phyloP scores from a whole-genome alignment of 1,284 basidiomycete species.

The Somion occarium region DNA sequence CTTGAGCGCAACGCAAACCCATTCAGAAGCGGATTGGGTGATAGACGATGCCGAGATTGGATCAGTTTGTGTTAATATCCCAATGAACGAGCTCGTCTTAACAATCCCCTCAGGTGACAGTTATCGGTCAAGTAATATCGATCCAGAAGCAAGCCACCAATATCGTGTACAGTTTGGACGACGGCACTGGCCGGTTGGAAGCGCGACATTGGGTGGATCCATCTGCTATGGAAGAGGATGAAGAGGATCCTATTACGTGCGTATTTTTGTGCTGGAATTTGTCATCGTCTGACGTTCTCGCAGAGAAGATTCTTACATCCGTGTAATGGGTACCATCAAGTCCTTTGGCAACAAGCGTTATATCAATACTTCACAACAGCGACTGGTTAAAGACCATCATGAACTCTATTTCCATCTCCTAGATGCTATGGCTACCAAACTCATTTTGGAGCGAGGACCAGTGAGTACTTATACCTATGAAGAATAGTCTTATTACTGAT shows the following conservation, averaged over 20 bases:
- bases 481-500: slow-evolving; percentile 5
- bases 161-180: slow-evolving; percentile 77
- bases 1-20: slow-evolving; percentile 71
- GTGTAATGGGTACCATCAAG: slow-evolving; percentile 90
- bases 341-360: slow-evolving; percentile 81
- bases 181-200: slow-evolving; percentile 87
- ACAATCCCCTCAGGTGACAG: slow-evolving; percentile 43
- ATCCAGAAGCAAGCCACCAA: slow-evolving; percentile 78
- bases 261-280: slow-evolving; percentile 5
- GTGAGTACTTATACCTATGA: slow-evolving; percentile 19
- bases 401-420: slow-evolving; percentile 82
- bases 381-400: slow-evolving; percentile 65
- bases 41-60: slow-evolving; percentile 81
- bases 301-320: slow-evolving; percentile 77
- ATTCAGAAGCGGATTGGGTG: slow-evolving; percentile 85
- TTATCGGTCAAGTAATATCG: slow-evolving; percentile 81
- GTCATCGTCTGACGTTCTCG: slow-evolving; percentile 3
- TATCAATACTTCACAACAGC: slow-evolving; percentile 75
- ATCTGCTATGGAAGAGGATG: slow-evolving; percentile 48
- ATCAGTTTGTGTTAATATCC: slow-evolving; percentile 48
- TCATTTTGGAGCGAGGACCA: slow-evolving; percentile 37
- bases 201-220: slow-evolving; percentile 86
- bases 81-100: not conserved
- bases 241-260: slow-evolving; percentile 41
- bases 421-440: slow-evolving; percentile 47